phyloP scores from a whole-genome alignment of 495 filamentous ascomycete genomes.

The Podospora anserina region DNA sequence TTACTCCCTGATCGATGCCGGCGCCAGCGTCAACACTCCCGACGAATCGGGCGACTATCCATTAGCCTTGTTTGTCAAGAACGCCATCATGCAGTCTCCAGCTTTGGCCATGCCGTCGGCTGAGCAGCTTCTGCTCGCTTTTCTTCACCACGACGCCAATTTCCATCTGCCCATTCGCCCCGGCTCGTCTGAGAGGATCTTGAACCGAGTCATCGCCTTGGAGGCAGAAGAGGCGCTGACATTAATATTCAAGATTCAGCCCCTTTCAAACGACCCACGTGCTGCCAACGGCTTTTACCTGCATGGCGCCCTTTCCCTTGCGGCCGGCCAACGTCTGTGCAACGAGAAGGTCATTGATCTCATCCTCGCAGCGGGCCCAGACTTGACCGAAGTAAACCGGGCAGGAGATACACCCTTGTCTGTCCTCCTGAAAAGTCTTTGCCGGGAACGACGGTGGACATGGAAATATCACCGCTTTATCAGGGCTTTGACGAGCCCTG shows the following conservation, averaged over 20 bases:
- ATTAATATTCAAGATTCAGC: constrained; percentile 19
- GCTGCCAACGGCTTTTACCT: constrained; percentile 22
- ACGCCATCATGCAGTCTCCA: constrained; percentile 3
- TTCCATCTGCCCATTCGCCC: constrained; percentile 11
- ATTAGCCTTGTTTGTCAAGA: constrained; percentile 14
- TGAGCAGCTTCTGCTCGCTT: constrained; percentile 17
- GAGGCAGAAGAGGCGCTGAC: constrained; percentile 8
- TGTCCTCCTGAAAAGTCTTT: constrained; percentile 19
- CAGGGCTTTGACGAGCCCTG: constrained; percentile 14
- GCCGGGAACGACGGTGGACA: constrained; percentile 9
- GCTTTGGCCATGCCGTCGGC: neutral
- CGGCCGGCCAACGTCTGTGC: constrained; percentile 1
- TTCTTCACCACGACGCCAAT: constrained; percentile 22
- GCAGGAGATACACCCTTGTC: constrained; percentile 23
- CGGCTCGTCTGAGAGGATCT: constrained; percentile 12
- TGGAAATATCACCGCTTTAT: constrained; percentile 27
- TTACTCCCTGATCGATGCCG: constrained; percentile 18
- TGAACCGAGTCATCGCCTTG: constrained; percentile 16
- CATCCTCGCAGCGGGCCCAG: constrained; percentile 17
- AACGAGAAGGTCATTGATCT: constrained; percentile 22
- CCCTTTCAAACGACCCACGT: constrained; percentile 14
- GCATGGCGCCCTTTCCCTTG: constrained; percentile 18
- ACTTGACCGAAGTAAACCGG: constrained; percentile 15
- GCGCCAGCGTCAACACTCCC: constrained; percentile 18
- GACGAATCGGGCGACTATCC: constrained; percentile 15